Conservation (phyloP, 2,329 filamentous ascomycete species). For the Nigrograna mackinnonii region DNA sequence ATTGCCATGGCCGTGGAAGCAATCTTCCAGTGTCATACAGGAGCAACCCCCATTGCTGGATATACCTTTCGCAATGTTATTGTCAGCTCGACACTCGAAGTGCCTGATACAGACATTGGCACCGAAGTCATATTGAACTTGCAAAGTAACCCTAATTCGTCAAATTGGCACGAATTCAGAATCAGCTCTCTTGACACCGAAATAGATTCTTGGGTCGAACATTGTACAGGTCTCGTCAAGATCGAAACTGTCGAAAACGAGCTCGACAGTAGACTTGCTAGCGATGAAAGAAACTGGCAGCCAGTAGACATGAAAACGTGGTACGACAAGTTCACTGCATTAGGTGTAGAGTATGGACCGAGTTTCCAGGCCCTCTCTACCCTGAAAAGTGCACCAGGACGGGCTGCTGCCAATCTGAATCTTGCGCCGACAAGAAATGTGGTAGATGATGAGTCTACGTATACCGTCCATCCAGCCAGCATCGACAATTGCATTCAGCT, state of each 20-base stretch:
- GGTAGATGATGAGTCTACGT: slow-evolving; percentile 27
- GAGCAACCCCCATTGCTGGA: neutral
- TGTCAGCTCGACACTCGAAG: slow-evolving; percentile 16
- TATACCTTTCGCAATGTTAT: slow-evolving; percentile 22
- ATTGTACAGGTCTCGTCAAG: slow-evolving; percentile 20
- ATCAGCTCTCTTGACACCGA: slow-evolving; percentile 16
- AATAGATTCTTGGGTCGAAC: slow-evolving; percentile 22
- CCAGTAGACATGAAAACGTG: slow-evolving; percentile 13
- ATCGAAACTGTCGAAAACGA: slow-evolving; percentile 5
- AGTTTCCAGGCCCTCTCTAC: slow-evolving; percentile 19
- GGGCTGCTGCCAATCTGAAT: slow-evolving; percentile 10
- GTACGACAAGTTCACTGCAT: slow-evolving; percentile 19
- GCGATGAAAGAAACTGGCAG: neutral
- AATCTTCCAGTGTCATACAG: slow-evolving; percentile 8
- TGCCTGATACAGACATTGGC: slow-evolving; percentile 22
- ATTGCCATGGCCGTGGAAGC: slow-evolving; percentile 40
- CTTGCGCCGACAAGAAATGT: slow-evolving; percentile 10
- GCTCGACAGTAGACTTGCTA: neutral
- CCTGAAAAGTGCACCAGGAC: slow-evolving; percentile 6
- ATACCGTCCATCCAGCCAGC: slow-evolving; percentile 36
- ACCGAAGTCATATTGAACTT: slow-evolving; percentile 20
- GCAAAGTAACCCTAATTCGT: slow-evolving; percentile 8
- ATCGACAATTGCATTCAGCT: slow-evolving; percentile 37
- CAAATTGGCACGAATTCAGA: slow-evolving; percentile 19
- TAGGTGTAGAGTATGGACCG: slow-evolving; percentile 23